These are phyloP conservation scores for Wickerhamomyces canadensis DNA, from an alignment of 805 yeast genomes.

Conservation along the genomic window DNA sequence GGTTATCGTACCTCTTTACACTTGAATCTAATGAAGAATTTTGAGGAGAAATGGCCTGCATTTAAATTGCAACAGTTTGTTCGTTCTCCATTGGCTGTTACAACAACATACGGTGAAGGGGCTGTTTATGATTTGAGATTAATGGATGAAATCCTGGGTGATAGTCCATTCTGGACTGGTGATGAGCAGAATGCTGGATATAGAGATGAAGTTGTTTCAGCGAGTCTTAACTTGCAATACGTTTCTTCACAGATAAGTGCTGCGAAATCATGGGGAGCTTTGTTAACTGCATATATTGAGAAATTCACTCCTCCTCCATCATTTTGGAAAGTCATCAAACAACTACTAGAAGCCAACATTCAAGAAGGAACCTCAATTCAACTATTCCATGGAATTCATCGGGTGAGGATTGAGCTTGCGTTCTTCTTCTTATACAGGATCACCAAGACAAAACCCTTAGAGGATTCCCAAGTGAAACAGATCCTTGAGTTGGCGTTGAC, in stretches of 20 bases:
- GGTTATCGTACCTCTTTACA: constrained; percentile 45
- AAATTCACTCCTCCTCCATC: constrained; percentile 27
- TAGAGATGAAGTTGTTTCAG: constrained; percentile 45
- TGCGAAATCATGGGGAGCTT: constrained; percentile 74
- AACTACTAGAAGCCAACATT: constrained; percentile 45
- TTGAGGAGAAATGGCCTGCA: constrained; percentile 43
- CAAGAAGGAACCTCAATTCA: constrained; percentile 47
- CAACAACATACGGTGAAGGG: constrained; percentile 45
- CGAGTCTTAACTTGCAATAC: constrained; percentile 59
- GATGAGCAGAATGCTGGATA: constrained; percentile 25
- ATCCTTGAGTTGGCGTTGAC: constrained; percentile 31
- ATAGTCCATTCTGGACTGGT: constrained; percentile 40
- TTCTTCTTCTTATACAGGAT: constrained; percentile 34
- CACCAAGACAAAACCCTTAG: constrained; percentile 10
- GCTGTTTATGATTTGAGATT: constrained; percentile 54
- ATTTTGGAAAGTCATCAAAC: constrained; percentile 36
- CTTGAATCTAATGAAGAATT: constrained; percentile 37
- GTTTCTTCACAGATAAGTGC: constrained; percentile 62
- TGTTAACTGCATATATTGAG: constrained; percentile 61
- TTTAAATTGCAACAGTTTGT: constrained; percentile 47
- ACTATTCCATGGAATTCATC: constrained; percentile 43
- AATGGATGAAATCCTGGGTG: constrained; percentile 53
- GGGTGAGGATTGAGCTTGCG: constrained; percentile 62
- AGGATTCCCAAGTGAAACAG: constrained; percentile 13
- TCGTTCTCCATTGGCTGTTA: constrained; percentile 37